A percentile compares a stretch with the other conserved stretches of the same genome.
Conservation (phyloP, 2,329 filamentous ascomycete genomes). For the Curvularia eragrostidis region DNA sequence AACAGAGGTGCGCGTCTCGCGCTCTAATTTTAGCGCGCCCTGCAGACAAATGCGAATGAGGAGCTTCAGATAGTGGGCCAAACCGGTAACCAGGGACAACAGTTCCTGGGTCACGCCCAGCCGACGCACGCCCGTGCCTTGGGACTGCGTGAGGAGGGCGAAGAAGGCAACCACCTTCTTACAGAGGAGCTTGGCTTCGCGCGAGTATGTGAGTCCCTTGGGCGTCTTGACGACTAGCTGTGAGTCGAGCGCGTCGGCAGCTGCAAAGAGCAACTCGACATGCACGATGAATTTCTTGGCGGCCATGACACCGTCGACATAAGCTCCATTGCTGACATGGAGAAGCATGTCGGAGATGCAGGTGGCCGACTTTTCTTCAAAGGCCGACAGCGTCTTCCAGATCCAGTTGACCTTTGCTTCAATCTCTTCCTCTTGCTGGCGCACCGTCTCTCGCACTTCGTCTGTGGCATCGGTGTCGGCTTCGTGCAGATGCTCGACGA, state of each 20-base stretch:
- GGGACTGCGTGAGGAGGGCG: constrained; percentile 89
- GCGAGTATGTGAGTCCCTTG: constrained; percentile 87
- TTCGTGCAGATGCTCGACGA: constrained; percentile 42
- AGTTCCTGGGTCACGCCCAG: constrained; percentile 96
- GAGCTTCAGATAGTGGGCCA: constrained; percentile 97
- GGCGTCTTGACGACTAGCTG: constrained; percentile 72
- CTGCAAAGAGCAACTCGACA: constrained; percentile 89
- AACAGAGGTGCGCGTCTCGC: constrained; percentile 75
- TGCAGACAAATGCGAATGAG: constrained; percentile 97
- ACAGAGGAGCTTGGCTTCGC: constrained; percentile 98
- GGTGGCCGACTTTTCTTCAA: constrained; percentile 95
- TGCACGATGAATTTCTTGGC: constrained; percentile 97
- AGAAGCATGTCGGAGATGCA: constrained; percentile 99
- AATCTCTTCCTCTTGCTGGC: constrained; percentile 88
- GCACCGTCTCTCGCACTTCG: constrained; percentile 75
- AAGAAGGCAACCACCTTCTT: constrained; percentile 99
- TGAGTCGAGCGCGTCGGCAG: constrained; percentile 82
- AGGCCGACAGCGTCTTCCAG: constrained; percentile 96
- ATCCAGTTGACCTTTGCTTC: constrained; percentile 98
- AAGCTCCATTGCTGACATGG: constrained; percentile 96
- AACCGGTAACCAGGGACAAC: constrained; percentile 93
- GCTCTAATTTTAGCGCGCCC: constrained; percentile 87
- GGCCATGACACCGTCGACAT: constrained; percentile 91
- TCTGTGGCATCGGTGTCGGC: constrained; percentile 65
- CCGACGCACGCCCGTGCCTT: constrained; percentile 87